Evolutionary conservation across 495 filamentous ascomycete genomes (phyloP), one percentile per base, ranked within the genome.

Genomic region (Geoglossum glabrum): DNA sequence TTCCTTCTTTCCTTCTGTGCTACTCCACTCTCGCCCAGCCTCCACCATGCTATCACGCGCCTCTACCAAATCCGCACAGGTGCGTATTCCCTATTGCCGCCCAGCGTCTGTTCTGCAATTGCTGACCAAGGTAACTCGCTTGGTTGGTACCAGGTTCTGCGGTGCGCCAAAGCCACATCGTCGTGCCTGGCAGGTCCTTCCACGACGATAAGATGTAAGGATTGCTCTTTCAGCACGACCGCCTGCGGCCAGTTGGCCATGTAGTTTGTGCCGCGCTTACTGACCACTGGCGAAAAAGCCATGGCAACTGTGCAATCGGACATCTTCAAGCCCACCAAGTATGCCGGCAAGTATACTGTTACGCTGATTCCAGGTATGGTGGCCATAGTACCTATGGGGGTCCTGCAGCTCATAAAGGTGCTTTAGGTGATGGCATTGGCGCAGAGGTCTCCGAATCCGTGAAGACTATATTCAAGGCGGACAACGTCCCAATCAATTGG

Each of bases 401-500:
- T 3, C 11, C 21, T 21, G 17, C 8, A 5, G 27, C 19, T 9
- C 54, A n/a, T 61, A 61, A 63, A 54, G 47, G 45, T n/a, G 34
- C n/a, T 45, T 17, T 50, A 85, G 83, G 92, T 71, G 92, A 98
- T 68, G 92, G 92, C 74, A 95, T 98, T 67, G 92, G 92, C 72
- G 88, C 88, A 68, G 92, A 98, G 72, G 90, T 97, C 58, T 87
- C 92, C 60, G 92, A 97, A 72, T 90, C 88, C 50, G 90, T 98
- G 62, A 95, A 95, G 79, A 92, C 89, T 51, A 85, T 98, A 69
- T 98, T 96, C 82, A 98, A 96, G 80, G 89, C 89, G 67, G 90
- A 97, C 76, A 97, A 94, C 69, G 93, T 98, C 47, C 92, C 92
- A 62, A 83, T 98, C 59, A 87, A 93, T 69, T 98, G 92, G 92